Evolutionary conservation across 129 eudicot species (phyloP), one percentile per base, ranked within the genome.

Genomic region (Flaveria robusta): DNA sequence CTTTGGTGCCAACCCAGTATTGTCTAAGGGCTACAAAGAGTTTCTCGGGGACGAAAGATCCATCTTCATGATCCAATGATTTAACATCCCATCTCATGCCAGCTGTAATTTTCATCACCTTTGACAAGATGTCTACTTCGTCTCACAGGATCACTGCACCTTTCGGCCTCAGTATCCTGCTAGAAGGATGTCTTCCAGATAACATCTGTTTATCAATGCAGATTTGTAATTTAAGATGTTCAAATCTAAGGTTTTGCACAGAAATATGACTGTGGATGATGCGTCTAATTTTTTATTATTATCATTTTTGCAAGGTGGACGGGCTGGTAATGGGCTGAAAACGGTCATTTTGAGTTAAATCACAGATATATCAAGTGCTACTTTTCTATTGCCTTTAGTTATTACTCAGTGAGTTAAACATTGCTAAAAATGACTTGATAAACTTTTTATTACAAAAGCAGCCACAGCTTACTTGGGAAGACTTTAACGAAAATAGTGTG

Each of bases 21-120:
- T 89, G 96, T 77, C 89, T 92, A 13, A 71, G 75, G 10, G 89
- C 97, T 9, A 89, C 81, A 10, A 92, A 86, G 49, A 91, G 89
- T 71, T 91, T 91, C 82, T 88, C 87, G 37, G 97, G 92, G 6
- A 88, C 95, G 7, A 91, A 83, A 3, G 97, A 97, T 9, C 98
- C 98, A 3, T 93, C 98, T 76, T 93, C 96, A 9, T 93, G 98
- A 65, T 93, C 98, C 72, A 78, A 16, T 88, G 90, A 74, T 77
- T 87, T 93, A 14, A 76, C 47, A 23, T 90, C 96, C 97, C 97
- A 93, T 81, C 97, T 87, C 97, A 90, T 90, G 65, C 98, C 98
- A 49, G 86, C 74, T 12, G 87, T 79, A 26, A 93, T 87, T 68
- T 86, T 88, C 81, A 71, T 88, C 71, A 93, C 96, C 82, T 84